Evolutionary conservation across 2,329 filamentous ascomycete species (phyloP).

Genomic region (Talaromyces sp.): DNA sequence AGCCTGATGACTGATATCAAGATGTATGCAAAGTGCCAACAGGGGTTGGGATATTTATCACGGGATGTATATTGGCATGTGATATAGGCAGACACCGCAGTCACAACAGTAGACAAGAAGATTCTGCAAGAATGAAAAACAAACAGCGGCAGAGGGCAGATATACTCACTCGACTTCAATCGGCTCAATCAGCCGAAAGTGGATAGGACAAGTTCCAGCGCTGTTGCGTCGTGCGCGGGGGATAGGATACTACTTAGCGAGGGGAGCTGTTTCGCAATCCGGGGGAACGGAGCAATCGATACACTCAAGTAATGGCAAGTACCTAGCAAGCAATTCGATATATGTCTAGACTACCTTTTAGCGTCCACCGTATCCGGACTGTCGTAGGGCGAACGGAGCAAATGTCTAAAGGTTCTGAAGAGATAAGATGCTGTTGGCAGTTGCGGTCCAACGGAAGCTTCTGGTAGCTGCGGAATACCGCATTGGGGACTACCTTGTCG

Average conservation of each 20-base stretch:
- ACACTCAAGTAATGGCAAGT: background rate
- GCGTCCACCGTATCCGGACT: background rate
- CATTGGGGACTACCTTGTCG: background rate
- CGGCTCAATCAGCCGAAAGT: background rate
- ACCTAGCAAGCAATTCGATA: background rate
- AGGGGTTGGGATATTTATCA: background rate
- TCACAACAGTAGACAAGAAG: background rate
- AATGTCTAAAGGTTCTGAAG: background rate
- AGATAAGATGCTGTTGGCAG: background rate
- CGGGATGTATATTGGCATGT: conserved; percentile 1
- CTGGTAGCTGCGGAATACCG: background rate
- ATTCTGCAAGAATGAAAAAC: background rate
- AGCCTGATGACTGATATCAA: conserved; percentile 15
- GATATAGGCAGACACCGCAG: background rate
- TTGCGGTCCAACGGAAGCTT: conserved; percentile 5
- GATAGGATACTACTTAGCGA: background rate
- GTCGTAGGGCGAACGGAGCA: conserved; percentile 1
- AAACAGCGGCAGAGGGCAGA: background rate
- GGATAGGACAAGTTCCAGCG: background rate
- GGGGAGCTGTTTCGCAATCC: background rate
- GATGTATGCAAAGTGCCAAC: background rate
- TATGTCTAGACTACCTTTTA: background rate
- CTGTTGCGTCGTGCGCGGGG: conserved; percentile 1
- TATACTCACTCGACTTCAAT: background rate
- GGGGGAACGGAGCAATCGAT: background rate